Evolutionary conservation across 306 rosid species (phyloP).

Genomic region (Begonia loranthoides): DNA sequence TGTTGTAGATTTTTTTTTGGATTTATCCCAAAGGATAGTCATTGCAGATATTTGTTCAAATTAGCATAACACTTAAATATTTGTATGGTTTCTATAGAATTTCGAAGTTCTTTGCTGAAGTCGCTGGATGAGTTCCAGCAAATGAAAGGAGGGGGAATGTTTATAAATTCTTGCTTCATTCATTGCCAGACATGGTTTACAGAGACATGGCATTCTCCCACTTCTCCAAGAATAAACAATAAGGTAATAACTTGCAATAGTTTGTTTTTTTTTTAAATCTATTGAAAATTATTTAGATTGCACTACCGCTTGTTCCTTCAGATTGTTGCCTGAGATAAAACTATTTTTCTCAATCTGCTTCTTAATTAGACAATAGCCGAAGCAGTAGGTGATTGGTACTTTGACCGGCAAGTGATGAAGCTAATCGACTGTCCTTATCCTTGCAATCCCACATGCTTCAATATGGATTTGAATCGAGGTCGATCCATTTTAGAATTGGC

Average conservation of each 20-base stretch:
- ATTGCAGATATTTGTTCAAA: no score
- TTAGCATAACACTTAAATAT: no score
- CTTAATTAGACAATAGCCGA: slow-evolving; percentile 78
- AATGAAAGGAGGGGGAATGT: slow-evolving; percentile 50
- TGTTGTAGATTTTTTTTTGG: no score
- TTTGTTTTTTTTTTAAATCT: no score
- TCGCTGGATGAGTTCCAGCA: slow-evolving; percentile 47
- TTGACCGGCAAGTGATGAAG: slow-evolving; percentile 32
- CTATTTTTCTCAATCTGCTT: not conserved
- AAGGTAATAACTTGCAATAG: slow-evolving; percentile 29
- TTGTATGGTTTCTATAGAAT: slow-evolving; percentile 26
- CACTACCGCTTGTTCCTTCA: not conserved
- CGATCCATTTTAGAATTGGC: no score
- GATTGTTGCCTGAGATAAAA: not conserved
- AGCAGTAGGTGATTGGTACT: slow-evolving; percentile 83
- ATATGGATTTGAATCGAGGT: slow-evolving; percentile 35
- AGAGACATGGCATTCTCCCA: slow-evolving; percentile 75
- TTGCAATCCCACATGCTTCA: slow-evolving; percentile 78
- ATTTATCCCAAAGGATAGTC: no score
- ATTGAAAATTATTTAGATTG: no score
- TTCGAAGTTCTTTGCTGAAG: slow-evolving; percentile 62
- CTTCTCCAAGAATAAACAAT: slow-evolving; percentile 57
- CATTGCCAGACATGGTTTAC: slow-evolving; percentile 80
- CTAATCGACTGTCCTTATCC: slow-evolving; percentile 75
- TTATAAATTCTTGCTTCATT: slow-evolving; percentile 70